Conservation (phyloP, 768 basidiomycete genomes). For the Gyrodon lividus region DNA sequence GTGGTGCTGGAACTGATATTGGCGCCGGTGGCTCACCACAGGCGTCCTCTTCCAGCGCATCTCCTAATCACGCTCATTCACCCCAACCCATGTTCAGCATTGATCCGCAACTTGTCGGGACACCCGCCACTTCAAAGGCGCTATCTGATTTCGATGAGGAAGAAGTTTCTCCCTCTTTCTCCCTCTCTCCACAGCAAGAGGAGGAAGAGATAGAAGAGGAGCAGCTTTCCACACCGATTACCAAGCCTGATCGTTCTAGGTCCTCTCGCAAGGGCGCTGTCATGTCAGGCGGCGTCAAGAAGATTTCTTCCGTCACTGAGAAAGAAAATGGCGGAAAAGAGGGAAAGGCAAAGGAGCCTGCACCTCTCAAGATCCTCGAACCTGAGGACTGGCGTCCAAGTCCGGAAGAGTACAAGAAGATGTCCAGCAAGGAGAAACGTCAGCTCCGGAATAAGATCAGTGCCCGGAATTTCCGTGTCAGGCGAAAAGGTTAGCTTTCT, state of each 20-base stretch:
- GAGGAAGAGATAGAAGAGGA: slow-evolving; percentile 37
- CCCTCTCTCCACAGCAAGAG: slow-evolving; percentile 18
- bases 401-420: slow-evolving; percentile 93
- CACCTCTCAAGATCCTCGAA: slow-evolving; percentile 23
- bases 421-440: slow-evolving; percentile 93
- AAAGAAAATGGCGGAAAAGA: slow-evolving; percentile 31
- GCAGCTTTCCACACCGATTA: slow-evolving; percentile 21
- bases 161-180: slow-evolving; percentile 11
- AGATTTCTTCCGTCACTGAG: slow-evolving; percentile 44
- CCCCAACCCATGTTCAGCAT: slow-evolving; percentile 47
- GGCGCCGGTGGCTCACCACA: slow-evolving; percentile 22
- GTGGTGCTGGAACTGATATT: slow-evolving; percentile 29
- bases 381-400: slow-evolving; percentile 82
- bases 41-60: slow-evolving; percentile 17
- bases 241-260: slow-evolving; percentile 53
- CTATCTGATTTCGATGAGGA: slow-evolving; percentile 44
- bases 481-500: slow-evolving; percentile 72
- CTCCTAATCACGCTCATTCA: slow-evolving; percentile 17
- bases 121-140: slow-evolving; percentile 49
- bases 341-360: slow-evolving; percentile 24
- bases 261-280: slow-evolving; percentile 64
- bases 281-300: slow-evolving; percentile 69
- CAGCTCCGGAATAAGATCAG: slow-evolving; percentile 97
- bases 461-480: slow-evolving; percentile 91
- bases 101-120: slow-evolving; percentile 75